Percentiles rank a stretch among this genome's conserved stretches.
Evolutionary conservation across 768 basidiomycete species (phyloP).

Genomic region (Pisolithus marmoratus): DNA sequence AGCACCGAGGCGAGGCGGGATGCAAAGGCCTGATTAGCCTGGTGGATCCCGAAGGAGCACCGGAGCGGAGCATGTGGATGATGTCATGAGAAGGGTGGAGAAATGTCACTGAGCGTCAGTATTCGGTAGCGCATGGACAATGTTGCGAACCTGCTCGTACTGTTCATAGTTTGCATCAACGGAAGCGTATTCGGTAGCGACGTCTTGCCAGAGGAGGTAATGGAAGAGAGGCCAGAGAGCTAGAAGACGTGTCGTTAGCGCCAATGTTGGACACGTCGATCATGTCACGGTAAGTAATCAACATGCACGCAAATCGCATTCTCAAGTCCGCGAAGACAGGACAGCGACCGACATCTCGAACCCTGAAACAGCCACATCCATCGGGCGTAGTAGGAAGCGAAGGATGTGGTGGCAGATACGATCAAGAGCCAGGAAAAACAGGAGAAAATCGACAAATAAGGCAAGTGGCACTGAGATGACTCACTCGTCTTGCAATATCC

Average conservation of each 20-base stretch:
- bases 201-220: constrained; percentile 97
- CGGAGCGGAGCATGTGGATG: constrained; percentile 43
- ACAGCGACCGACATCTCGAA: neutral
- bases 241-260: constrained; percentile 22
- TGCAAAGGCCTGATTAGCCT: constrained; percentile 84
- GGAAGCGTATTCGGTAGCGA: constrained; percentile 80
- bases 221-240: constrained; percentile 98
- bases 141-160: constrained; percentile 20
- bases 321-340: neutral
- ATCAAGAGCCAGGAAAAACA: constrained; percentile 3
- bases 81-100: constrained; percentile 20
- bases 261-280: too few relatives aligned
- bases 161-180: constrained; percentile 71
- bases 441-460: constrained; percentile 7
- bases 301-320: neutral
- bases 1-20: constrained; percentile 67
- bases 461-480: constrained; percentile 37
- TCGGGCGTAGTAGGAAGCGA: neutral
- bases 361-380: too few relatives aligned
- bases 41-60: constrained; percentile 7
- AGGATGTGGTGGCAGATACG: neutral
- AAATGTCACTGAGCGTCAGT: too few relatives aligned
- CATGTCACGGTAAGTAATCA: neutral
- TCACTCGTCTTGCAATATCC: constrained; percentile 96
- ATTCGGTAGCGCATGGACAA: neutral